Percentiles rank a stretch among this genome's conserved stretches.
Conservation (phyloP, 2,329 filamentous ascomycete species). For the Diaporthe sp. region DNA sequence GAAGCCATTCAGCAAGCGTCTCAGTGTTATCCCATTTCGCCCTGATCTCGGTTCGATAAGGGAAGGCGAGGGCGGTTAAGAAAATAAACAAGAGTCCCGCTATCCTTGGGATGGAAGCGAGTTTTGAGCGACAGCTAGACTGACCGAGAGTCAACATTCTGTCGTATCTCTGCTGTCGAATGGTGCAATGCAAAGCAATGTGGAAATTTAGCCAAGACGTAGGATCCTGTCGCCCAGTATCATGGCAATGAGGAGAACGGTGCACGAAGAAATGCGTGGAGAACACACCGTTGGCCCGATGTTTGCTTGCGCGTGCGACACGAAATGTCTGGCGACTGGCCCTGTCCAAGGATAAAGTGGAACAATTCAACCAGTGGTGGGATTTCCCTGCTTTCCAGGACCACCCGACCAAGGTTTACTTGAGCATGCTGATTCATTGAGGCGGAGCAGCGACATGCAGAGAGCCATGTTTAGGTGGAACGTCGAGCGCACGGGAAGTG, state of each 20-base stretch:
- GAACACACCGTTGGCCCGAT: neutral
- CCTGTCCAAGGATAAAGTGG: neutral
- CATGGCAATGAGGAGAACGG: neutral
- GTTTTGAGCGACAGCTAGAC: slow-evolving; percentile 4
- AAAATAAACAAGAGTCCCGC: neutral
- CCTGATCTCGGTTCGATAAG: slow-evolving; percentile 8
- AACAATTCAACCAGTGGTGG: neutral
- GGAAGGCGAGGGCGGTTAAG: neutral
- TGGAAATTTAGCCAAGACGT: neutral
- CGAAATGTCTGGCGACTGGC: neutral
- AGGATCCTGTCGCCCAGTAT: neutral
- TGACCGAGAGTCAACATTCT: neutral
- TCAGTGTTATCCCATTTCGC: neutral
- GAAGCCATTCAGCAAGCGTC: neutral
- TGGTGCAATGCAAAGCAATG: neutral
- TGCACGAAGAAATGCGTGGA: neutral
- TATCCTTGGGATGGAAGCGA: slow-evolving; percentile 4
- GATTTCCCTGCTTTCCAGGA: neutral
- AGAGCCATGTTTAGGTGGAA: neutral
- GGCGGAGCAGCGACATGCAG: neutral
- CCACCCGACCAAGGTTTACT: neutral
- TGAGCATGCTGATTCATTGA: neutral
- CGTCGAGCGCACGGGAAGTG: neutral
- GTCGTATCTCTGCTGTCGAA: neutral
- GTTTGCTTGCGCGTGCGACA: neutral